Evolutionary conservation across 129 eudicot species (phyloP).

Genomic region (Flaveria brownii): DNA sequence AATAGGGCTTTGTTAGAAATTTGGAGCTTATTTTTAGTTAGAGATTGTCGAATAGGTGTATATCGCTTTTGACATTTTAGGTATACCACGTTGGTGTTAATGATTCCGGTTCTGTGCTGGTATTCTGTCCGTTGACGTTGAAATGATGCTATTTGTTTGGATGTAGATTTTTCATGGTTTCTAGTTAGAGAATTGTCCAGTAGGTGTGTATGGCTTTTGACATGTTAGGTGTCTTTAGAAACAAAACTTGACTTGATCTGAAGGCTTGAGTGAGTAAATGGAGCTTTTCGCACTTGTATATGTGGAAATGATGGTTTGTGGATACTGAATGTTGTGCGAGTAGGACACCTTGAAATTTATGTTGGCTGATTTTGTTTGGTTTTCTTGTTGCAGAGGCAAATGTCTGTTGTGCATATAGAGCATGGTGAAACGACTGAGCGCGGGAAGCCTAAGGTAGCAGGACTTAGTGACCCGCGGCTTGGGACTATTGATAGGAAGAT

Average conservation of each 20-base stretch:
- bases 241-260: constrained; percentile 6
- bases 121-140: too few species aligned
- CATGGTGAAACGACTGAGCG: constrained; percentile 90
- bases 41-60: background rate
- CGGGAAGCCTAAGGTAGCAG: constrained; percentile 90
- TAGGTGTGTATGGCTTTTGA: background rate
- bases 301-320: background rate
- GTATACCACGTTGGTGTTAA: constrained; percentile 3
- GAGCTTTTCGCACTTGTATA: background rate
- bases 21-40: background rate
- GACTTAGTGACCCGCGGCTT: constrained; percentile 84
- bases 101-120: too few species aligned
- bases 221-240: background rate
- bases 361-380: background rate
- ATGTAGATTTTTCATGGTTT: too few species aligned
- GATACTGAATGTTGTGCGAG: background rate
- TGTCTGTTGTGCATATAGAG: constrained; percentile 93
- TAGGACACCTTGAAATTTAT: background rate
- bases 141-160: too few species aligned
- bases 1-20: background rate
- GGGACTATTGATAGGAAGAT: constrained; percentile 91
- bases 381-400: constrained; percentile 77
- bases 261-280: background rate
- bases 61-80: background rate
- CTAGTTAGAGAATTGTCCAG: too few species aligned